Conservation (phyloP, 768 basidiomycete genomes). For the Pleurotus ostreatus region DNA sequence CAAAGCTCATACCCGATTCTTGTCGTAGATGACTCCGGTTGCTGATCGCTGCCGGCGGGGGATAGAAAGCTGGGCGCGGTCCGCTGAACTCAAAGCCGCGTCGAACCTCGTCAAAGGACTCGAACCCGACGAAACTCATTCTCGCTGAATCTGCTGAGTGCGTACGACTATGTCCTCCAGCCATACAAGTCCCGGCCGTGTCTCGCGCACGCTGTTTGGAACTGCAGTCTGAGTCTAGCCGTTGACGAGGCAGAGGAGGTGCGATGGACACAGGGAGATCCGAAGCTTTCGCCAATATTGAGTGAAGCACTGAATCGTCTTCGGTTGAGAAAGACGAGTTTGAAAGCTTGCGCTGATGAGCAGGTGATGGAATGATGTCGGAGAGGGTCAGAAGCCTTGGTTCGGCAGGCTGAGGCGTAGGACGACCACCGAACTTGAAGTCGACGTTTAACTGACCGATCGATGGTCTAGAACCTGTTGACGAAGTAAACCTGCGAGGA, state of each 20-base stretch:
- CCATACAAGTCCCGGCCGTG: conserved; percentile 13
- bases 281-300: conserved; percentile 45
- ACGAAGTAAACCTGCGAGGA: conserved; percentile 18
- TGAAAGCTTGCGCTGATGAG: conserved; percentile 47
- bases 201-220: conserved; percentile 28
- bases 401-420: conserved; percentile 18
- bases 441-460: conserved; percentile 65
- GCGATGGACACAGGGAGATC: conserved; percentile 26
- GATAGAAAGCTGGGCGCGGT: conserved; percentile 63
- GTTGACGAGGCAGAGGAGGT: conserved; percentile 27
- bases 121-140: conserved; percentile 67
- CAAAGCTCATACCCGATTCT: conserved; percentile 68
- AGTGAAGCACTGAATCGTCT: conserved; percentile 50
- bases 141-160: conserved; percentile 46
- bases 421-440: conserved; percentile 71
- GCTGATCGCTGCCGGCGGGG: conserved; percentile 35
- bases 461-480: conserved; percentile 43
- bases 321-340: conserved; percentile 39
- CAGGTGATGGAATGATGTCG: conserved; percentile 70
- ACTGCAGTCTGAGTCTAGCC: conserved; percentile 40
- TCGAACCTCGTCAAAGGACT: conserved; percentile 75
- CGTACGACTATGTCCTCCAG: conserved; percentile 21
- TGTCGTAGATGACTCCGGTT: conserved; percentile 39
- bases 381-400: conserved; percentile 51
- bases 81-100: conserved; percentile 73